Percentiles rank a stretch among this genome's conserved stretches.
Evolutionary conservation across 352 stramenopile species (phyloP).

Genomic region (Globisporangium alternatum): DNA sequence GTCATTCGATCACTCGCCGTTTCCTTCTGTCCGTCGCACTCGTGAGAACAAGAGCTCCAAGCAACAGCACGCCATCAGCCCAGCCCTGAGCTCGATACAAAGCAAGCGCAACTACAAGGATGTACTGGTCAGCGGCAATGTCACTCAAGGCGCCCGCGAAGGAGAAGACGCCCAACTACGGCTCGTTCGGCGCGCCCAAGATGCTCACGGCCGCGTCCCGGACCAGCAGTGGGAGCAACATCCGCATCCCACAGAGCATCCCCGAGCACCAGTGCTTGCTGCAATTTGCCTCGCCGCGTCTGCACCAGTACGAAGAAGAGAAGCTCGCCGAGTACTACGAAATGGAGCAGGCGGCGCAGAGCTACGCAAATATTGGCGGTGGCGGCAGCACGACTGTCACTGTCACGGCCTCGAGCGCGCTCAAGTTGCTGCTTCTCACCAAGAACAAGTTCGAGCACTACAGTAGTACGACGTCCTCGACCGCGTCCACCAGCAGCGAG

Average conservation of each 20-base stretch:
- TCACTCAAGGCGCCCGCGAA: constrained; percentile 46
- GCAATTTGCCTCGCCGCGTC: constrained; percentile 50
- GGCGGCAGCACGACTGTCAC: constrained; percentile 23
- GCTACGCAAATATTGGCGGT: not conserved
- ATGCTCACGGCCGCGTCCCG: constrained; percentile 7
- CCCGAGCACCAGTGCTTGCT: constrained; percentile 66
- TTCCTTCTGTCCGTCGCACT: not conserved
- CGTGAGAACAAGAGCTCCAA: constrained; percentile 5
- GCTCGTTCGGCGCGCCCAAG: constrained; percentile 38
- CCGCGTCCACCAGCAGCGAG: constrained; percentile 3
- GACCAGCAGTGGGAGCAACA: constrained; percentile 27
- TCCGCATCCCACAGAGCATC: constrained; percentile 74
- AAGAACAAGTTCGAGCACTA: constrained; percentile 18
- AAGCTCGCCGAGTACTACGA: constrained; percentile 23
- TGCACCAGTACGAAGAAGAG: constrained; percentile 20
- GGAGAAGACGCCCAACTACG: constrained; percentile 42
- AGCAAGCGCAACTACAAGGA: constrained; percentile 15
- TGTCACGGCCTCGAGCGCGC: constrained; percentile 18
- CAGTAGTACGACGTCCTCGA: not conserved
- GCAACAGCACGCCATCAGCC: not conserved
- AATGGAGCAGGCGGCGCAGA: constrained; percentile 5
- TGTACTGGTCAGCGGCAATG: constrained; percentile 76
- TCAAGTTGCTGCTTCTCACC: constrained; percentile 18
- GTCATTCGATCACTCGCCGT: not conserved
- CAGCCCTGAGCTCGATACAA: not conserved